Percentiles rank a stretch among this genome's conserved stretches.
Evolutionary conservation across 2,329 filamentous ascomycete species (phyloP).

Genomic region (Coniochaeta prunicola): DNA sequence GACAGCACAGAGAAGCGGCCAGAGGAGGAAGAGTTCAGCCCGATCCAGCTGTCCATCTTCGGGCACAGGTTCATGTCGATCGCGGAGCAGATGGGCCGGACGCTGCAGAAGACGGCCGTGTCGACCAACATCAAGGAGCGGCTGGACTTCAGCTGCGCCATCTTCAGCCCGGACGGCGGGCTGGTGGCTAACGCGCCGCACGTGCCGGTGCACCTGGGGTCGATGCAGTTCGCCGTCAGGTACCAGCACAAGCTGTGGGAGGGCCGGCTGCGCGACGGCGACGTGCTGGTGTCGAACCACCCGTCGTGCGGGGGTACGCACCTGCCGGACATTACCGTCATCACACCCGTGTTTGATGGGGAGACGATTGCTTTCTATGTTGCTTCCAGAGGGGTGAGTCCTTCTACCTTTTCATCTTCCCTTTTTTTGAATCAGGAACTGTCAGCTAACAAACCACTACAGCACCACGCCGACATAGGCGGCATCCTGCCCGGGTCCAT

Average conservation of each 20-base stretch:
- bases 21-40: constrained; percentile 23
- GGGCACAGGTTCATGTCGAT: constrained; percentile 68
- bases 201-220: constrained; percentile 31
- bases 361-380: constrained; percentile 30
- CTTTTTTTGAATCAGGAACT: no score
- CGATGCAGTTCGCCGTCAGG: constrained; percentile 30
- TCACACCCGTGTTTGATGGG: constrained; percentile 28
- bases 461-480: constrained; percentile 29
- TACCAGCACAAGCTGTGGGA: constrained; percentile 54
- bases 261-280: constrained; percentile 62
- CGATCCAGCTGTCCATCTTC: constrained; percentile 62
- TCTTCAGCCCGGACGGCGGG: constrained; percentile 61
- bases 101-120: constrained; percentile 63
- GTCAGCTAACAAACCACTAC: not conserved
- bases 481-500: constrained; percentile 19
- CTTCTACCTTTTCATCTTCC: no score
- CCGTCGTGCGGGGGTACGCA: constrained; percentile 27
- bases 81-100: constrained; percentile 65
- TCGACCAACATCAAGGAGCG: constrained; percentile 66
- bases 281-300: constrained; percentile 55
- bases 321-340: constrained; percentile 32
- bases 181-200: constrained; percentile 54
- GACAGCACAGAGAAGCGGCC: no score
- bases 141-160: constrained; percentile 63
- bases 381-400: constrained; percentile 22